Conservation (phyloP, 495 filamentous ascomycete genomes). For the Pyrenopolyporus hunteri region DNA sequence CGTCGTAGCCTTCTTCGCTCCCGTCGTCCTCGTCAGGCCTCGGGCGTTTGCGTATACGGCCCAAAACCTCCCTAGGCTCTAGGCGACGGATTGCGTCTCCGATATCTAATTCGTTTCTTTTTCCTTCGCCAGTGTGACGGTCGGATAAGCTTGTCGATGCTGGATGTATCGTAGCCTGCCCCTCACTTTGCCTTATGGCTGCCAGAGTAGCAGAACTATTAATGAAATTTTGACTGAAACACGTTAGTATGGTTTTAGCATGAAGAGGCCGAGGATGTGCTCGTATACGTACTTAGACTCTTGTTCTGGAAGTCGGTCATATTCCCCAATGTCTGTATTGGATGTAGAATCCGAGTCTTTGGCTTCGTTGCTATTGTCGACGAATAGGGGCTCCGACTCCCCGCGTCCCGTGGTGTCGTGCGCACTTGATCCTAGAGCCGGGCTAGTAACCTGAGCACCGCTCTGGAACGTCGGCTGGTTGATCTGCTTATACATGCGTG, state of each 20-base stretch:
- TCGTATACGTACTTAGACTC: slow-evolving; percentile 21
- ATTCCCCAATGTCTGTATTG: slow-evolving; percentile 13
- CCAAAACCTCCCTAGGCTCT: slow-evolving; percentile 23
- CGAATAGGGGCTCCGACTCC: slow-evolving; percentile 21
- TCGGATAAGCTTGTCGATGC: background rate
- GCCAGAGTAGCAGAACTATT: slow-evolving; percentile 21
- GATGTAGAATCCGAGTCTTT: slow-evolving; percentile 24
- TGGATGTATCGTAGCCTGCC: background rate
- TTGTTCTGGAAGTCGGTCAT: slow-evolving; percentile 17
- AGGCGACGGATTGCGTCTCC: slow-evolving; percentile 35
- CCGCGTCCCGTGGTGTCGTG: background rate
- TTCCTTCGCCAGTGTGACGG: slow-evolving; percentile 13
- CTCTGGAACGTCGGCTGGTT: background rate
- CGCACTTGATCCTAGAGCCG: background rate
- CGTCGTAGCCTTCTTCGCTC: slow-evolving; percentile 22
- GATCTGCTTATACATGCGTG: slow-evolving; percentile 19
- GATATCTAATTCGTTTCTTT: slow-evolving; percentile 6
- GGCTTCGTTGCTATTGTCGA: slow-evolving; percentile 7
- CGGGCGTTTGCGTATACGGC: slow-evolving; percentile 12
- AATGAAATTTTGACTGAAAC: slow-evolving; percentile 36
- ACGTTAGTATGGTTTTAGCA: slow-evolving; percentile 15
- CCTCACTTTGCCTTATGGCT: slow-evolving; percentile 37
- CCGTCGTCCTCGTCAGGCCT: background rate
- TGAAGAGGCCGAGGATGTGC: background rate
- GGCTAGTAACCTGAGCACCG: background rate